Conservation (phyloP, 2,329 filamentous ascomycete genomes). For the Penicillium sp. region DNA sequence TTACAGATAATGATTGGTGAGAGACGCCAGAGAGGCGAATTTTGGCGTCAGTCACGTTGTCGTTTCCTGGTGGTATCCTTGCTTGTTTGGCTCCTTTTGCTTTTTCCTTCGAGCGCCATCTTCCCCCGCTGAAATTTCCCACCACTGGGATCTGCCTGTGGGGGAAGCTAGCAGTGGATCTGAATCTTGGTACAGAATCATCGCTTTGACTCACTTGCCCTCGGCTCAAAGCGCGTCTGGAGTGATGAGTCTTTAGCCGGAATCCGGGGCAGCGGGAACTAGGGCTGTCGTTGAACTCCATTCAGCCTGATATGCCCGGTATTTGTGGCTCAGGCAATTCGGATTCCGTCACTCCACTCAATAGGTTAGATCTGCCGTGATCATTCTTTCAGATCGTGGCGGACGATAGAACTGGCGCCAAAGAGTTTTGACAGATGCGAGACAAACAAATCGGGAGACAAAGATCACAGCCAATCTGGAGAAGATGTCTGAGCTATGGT, state of each 20-base stretch:
- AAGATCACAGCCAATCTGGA: neutral
- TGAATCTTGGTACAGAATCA: neutral
- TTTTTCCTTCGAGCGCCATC: neutral
- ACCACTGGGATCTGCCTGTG: slow-evolving; percentile 16
- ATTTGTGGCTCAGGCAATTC: neutral
- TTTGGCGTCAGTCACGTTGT: slow-evolving; percentile 14
- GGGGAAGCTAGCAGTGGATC: neutral
- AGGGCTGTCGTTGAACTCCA: neutral
- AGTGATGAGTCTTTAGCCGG: slow-evolving; percentile 6
- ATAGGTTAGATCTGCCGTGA: neutral
- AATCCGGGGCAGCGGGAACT: slow-evolving; percentile 4
- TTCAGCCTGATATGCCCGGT: neutral
- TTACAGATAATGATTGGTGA: slow-evolving; percentile 13
- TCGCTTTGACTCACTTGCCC: neutral
- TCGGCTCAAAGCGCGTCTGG: neutral
- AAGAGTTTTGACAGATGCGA: neutral
- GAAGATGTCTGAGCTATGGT: slow-evolving; percentile 33
- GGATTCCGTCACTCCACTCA: neutral
- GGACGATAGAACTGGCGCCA: slow-evolving; percentile 1
- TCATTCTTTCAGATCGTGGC: neutral
- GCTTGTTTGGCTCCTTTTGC: neutral
- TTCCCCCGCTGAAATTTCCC: slow-evolving; percentile 9
- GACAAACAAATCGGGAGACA: neutral
- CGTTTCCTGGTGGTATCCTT: neutral
- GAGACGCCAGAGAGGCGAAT: neutral